Conservation (phyloP, 495 filamentous ascomycete genomes). For the Aspergillus panamensis region DNA sequence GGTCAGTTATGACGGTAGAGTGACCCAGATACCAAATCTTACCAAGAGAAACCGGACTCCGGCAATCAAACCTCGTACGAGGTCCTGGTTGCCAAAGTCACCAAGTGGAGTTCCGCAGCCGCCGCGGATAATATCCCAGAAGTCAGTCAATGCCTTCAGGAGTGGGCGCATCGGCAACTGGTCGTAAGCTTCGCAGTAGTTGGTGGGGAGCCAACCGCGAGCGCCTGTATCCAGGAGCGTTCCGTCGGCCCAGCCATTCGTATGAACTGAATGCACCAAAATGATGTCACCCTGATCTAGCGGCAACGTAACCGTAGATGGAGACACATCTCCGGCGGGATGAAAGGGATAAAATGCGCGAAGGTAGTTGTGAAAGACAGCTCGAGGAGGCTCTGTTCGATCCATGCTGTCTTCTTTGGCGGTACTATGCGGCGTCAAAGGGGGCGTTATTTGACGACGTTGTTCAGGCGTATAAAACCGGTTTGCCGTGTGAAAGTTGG, state of each 20-base stretch:
- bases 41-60: conserved; percentile 89
- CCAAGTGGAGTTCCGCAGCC: conserved; percentile 60
- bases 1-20: neutral
- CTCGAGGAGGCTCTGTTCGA: conserved; percentile 45
- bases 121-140: conserved; percentile 86
- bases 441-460: conserved; percentile 63
- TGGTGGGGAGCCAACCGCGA: conserved; percentile 95
- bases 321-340: conserved; percentile 65
- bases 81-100: conserved; percentile 80
- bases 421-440: conserved; percentile 64
- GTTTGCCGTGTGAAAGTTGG: conserved; percentile 34
- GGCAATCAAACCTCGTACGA: conserved; percentile 87
- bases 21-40: conserved; percentile 28
- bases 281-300: conserved; percentile 89
- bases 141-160: conserved; percentile 80
- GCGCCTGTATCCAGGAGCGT: conserved; percentile 86
- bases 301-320: conserved; percentile 79
- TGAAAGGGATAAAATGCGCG: conserved; percentile 96
- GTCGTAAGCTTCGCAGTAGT: conserved; percentile 95
- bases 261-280: conserved; percentile 93
- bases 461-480: conserved; percentile 31
- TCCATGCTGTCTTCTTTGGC: conserved; percentile 53
- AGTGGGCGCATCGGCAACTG: conserved; percentile 79
- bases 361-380: conserved; percentile 88
- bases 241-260: conserved; percentile 98